A percentile compares a stretch with the other conserved stretches of the same genome.
Conservation (phyloP, 2,329 filamentous ascomycete species). For the Fusarium mundagurra region DNA sequence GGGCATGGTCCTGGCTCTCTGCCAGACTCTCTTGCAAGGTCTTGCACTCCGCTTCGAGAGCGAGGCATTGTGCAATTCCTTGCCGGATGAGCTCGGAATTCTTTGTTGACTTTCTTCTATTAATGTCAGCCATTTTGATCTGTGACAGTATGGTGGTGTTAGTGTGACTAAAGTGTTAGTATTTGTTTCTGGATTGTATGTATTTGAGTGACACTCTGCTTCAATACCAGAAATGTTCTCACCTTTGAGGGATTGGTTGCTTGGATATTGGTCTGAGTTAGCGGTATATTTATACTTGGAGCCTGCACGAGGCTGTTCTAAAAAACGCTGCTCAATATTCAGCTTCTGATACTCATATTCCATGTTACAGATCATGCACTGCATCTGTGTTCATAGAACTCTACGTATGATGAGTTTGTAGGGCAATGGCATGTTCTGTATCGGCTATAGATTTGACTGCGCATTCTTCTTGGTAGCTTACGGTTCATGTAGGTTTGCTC, state of each 20-base stretch:
- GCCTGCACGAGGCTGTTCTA: fast-evolving
- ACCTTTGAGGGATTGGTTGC: too few relatives aligned
- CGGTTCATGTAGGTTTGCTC: not conserved
- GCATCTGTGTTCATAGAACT: not conserved
- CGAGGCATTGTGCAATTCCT: not conserved
- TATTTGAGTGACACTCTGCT: not conserved
- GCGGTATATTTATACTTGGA: fast-evolving
- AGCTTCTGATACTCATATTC: too few relatives aligned
- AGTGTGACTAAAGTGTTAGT: too few relatives aligned
- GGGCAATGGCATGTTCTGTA: fast-evolving
- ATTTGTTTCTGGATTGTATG: fast-evolving
- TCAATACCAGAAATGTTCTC: not conserved
- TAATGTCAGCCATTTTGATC: not conserved
- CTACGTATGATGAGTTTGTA: too few relatives aligned
- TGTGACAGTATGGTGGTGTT: fast-evolving
- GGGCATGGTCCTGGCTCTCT: fast-evolving
- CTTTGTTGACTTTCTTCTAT: fast-evolving
- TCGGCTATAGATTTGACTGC: too few relatives aligned
- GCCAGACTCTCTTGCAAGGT: fast-evolving
- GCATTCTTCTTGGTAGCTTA: fast-evolving
- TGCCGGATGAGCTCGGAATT: not conserved
- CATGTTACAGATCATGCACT: not conserved
- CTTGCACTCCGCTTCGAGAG: not conserved
- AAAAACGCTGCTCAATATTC: fast-evolving
- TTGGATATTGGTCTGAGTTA: fast-evolving